Evolutionary conservation across 1,284 basidiomycete species (phyloP).

Genomic region (Leccinum subrobustum): DNA sequence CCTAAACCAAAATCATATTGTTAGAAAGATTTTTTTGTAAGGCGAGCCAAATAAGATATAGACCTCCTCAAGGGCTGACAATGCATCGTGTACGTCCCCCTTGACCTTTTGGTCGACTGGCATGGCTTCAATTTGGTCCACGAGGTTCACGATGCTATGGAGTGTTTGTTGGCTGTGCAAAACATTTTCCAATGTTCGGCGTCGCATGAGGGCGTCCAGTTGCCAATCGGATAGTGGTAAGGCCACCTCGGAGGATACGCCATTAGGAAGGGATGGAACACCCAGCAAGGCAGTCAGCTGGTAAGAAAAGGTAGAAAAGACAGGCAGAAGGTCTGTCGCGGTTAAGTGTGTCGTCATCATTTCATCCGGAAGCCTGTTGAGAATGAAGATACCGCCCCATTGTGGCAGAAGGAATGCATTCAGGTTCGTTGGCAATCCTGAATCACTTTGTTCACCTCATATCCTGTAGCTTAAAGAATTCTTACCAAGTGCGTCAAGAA

Average conservation of each 20-base stretch:
- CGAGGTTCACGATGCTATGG: constrained; percentile 77
- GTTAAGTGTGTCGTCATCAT: constrained; percentile 38
- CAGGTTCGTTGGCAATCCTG: constrained; percentile 47
- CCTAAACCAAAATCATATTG: constrained; percentile 18
- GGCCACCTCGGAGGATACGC: constrained; percentile 33
- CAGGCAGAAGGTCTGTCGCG: constrained; percentile 45
- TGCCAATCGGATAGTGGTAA: constrained; percentile 67
- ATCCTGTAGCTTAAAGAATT: constrained; percentile 6
- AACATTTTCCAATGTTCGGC: constrained; percentile 72
- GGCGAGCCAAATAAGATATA: constrained; percentile 20
- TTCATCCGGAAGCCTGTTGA: constrained; percentile 54
- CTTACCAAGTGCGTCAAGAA: constrained; percentile 61
- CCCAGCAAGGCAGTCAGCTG: constrained; percentile 83
- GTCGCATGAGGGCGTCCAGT: constrained; percentile 72
- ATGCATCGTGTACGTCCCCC: constrained; percentile 66
- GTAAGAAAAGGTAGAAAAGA: constrained; percentile 71
- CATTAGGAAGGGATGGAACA: constrained; percentile 60
- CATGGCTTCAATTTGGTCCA: constrained; percentile 87
- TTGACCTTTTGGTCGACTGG: constrained; percentile 78
- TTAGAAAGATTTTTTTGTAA: constrained; percentile 6
- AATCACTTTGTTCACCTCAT: constrained; percentile 7
- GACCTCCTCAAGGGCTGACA: constrained; percentile 73
- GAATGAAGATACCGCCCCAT: constrained; percentile 89
- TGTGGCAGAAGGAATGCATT: constrained; percentile 90
- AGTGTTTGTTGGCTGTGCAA: constrained; percentile 72